A percentile compares a stretch with the other conserved stretches of the same genome.
These are phyloP conservation scores for Neurospora crassa DNA, from an alignment of 2,329 filamentous ascomycete genomes.

Conservation along the genomic window DNA sequence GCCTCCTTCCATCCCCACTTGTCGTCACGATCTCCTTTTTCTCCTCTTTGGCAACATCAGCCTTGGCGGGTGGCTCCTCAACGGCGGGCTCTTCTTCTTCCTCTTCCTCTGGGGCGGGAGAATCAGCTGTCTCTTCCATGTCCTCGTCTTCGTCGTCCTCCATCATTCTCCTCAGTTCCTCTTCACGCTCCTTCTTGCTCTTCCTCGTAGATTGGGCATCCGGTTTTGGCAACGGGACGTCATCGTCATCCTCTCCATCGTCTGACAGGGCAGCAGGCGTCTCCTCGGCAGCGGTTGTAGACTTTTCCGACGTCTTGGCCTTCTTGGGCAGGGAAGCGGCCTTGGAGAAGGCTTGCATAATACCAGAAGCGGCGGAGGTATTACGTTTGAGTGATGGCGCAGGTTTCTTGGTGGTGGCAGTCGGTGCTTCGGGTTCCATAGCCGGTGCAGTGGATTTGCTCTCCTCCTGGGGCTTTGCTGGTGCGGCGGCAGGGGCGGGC, in stretches of 20 bases:
- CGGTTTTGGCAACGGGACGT: slow-evolving; percentile 32
- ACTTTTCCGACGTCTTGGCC: slow-evolving; percentile 22
- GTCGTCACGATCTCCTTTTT: slow-evolving; percentile 40
- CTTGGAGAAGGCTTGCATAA: slow-evolving; percentile 76
- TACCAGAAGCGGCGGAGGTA: slow-evolving; percentile 38
- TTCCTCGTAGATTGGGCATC: slow-evolving; percentile 25
- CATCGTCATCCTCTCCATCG: slow-evolving; percentile 42
- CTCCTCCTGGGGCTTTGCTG: slow-evolving; percentile 25
- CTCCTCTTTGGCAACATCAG: slow-evolving; percentile 33
- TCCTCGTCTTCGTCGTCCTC: slow-evolving; percentile 46
- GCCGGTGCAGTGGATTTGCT: slow-evolving; percentile 26
- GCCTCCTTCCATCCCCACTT: slow-evolving; percentile 50
- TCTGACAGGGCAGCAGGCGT: slow-evolving; percentile 41
- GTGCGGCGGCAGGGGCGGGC: slow-evolving; percentile 4
- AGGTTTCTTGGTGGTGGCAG: slow-evolving; percentile 30
- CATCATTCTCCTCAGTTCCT: slow-evolving; percentile 65
- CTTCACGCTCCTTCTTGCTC: slow-evolving; percentile 53
- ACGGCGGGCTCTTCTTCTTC: slow-evolving; percentile 21
- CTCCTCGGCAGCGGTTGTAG: slow-evolving; percentile 36
- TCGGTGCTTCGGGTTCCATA: slow-evolving; percentile 25
- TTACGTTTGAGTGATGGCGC: slow-evolving; percentile 43
- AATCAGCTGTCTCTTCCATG: slow-evolving; percentile 45
- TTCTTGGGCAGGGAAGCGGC: slow-evolving; percentile 43
- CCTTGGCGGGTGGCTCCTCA: slow-evolving; percentile 26
- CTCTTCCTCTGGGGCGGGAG: slow-evolving; percentile 24